These are phyloP conservation scores for Poronia punctata DNA, from an alignment of 495 filamentous ascomycete species.

Conservation along the genomic window DNA sequence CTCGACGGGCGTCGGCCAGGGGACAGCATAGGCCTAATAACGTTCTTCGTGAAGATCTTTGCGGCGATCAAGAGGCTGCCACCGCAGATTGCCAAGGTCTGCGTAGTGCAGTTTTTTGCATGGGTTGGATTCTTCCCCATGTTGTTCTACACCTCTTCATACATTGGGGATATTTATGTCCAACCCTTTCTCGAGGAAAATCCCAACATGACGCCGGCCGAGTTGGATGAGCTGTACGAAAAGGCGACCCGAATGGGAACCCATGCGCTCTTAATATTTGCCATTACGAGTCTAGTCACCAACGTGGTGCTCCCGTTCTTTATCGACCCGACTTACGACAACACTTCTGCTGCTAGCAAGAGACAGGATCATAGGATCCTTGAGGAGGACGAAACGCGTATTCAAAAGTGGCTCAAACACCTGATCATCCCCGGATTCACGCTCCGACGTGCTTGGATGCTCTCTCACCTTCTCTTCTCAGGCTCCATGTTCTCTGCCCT, in stretches of 20 bases:
- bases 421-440: constrained; percentile 74
- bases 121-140: constrained; percentile 97
- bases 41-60: constrained; percentile 74
- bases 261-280: constrained; percentile 80
- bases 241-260: constrained; percentile 74
- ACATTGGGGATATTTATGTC: constrained; percentile 82
- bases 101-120: constrained; percentile 78
- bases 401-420: constrained; percentile 41
- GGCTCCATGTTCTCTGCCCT: constrained; percentile 73
- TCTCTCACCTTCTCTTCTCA: constrained; percentile 74
- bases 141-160: constrained; percentile 87
- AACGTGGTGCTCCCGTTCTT: constrained; percentile 79
- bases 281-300: constrained; percentile 68
- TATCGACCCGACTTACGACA: constrained; percentile 65
- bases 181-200: constrained; percentile 70
- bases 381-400: constrained; percentile 24
- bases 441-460: constrained; percentile 76
- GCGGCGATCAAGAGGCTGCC: constrained; percentile 68
- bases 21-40: constrained; percentile 55
- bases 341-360: constrained; percentile 22
- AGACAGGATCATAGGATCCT: constrained; percentile 6
- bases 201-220: constrained; percentile 63
- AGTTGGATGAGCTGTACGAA: constrained; percentile 75
- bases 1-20: constrained; percentile 55
- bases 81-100: constrained; percentile 72